phyloP scores from a whole-genome alignment of 228 moss, liverwort and hornwort genomes.

The Sphagnum magellanicum region DNA sequence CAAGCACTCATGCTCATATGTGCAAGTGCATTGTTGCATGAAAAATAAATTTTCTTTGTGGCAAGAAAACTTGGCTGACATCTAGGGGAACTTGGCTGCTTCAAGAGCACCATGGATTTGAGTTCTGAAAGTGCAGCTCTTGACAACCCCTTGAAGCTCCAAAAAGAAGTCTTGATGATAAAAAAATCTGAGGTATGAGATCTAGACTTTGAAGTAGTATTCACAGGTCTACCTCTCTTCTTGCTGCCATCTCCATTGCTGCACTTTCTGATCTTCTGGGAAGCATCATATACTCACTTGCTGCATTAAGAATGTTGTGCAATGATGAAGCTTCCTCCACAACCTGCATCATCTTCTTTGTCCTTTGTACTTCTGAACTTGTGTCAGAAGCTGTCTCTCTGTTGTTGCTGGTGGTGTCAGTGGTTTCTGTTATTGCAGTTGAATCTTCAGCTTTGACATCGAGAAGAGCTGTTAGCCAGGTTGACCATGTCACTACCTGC shows the following conservation, averaged over 20 bases:
- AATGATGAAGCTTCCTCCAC: too few species aligned
- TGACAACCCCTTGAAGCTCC: neutral
- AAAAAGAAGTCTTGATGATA: too few species aligned
- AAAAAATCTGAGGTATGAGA: too few species aligned
- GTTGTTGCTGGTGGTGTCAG: too few species aligned
- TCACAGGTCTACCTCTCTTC: conserved; percentile 28
- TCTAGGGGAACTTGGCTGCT: too few species aligned
- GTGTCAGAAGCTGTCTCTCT: neutral
- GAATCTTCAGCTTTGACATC: conserved; percentile 16
- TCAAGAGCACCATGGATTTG: conserved; percentile 5
- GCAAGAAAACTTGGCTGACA: too few species aligned
- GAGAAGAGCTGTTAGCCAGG: conserved; percentile 34
- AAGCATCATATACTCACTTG: conserved; percentile 44
- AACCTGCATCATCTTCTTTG: conserved; percentile 16
- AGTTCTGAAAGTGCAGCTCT: conserved; percentile 27
- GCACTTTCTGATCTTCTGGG: conserved; percentile 21
- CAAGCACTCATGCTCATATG: neutral
- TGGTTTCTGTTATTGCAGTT: conserved; percentile 4
- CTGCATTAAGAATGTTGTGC: conserved; percentile 29
- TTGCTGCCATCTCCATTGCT: conserved; percentile 30
- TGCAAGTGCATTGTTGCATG: too few species aligned
- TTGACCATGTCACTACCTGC: conserved; percentile 56
- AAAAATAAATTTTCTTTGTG: too few species aligned
- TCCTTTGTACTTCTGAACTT: conserved; percentile 12
- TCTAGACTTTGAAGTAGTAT: too few species aligned